phyloP scores from a whole-genome alignment of 2,329 filamentous ascomycete genomes.

The Colletotrichum caudatum region DNA sequence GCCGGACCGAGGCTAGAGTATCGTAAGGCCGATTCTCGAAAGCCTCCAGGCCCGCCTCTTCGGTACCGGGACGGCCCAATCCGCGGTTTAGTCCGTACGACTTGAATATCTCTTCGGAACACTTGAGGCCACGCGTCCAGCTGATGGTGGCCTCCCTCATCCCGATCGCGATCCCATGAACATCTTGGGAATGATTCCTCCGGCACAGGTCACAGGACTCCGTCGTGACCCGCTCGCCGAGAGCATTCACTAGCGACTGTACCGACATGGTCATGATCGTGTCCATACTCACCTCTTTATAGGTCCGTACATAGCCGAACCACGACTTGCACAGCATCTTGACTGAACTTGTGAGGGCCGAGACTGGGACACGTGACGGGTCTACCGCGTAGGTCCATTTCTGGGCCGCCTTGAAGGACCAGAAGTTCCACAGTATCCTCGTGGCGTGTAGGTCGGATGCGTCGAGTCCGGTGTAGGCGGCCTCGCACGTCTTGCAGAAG shows the following conservation, averaged over 20 bases:
- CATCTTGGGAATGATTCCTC: background rate
- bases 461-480: background rate
- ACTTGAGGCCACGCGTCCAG: background rate
- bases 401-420: conserved; percentile 30
- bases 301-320: background rate
- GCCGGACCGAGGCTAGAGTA: too few relatives aligned
- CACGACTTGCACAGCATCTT: background rate
- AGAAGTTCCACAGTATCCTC: conserved; percentile 21
- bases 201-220: background rate
- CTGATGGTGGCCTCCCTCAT: conserved; percentile 1
- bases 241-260: conserved; percentile 3
- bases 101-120: conserved; percentile 6
- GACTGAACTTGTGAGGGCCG: background rate
- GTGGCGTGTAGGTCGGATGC: background rate
- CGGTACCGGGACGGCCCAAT: background rate
- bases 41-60: background rate
- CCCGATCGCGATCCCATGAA: conserved; percentile 1
- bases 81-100: background rate
- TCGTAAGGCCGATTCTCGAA: background rate
- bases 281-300: background rate
- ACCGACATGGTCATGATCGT: conserved; percentile 4
- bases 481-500: conserved; percentile 29
- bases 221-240: conserved; percentile 1
- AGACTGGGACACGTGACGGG: background rate
- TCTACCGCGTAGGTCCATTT: conserved; percentile 12